Conservation (phyloP, 352 stramenopile species). For the Globisporangium radiosum region DNA sequence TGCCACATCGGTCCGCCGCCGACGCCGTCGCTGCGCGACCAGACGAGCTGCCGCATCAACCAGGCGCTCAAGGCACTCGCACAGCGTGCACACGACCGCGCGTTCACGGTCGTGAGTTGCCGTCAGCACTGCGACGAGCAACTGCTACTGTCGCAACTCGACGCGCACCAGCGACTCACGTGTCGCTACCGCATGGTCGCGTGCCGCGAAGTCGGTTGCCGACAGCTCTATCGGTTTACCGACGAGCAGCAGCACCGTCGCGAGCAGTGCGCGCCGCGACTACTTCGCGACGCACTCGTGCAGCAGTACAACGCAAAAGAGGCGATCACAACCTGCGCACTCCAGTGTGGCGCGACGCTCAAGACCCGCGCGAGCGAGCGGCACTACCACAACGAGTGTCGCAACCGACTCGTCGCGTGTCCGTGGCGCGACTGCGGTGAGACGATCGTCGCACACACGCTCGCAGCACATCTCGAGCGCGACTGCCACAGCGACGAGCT, state of each 20-base stretch:
- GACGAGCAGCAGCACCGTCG: constrained; percentile 25
- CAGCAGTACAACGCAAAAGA: constrained; percentile 28
- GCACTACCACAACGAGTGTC: constrained; percentile 43
- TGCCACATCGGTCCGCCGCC: constrained; percentile 43
- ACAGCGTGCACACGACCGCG: constrained; percentile 41
- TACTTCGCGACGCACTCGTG: constrained; percentile 35
- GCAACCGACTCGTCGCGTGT: constrained; percentile 40
- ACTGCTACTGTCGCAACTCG: constrained; percentile 31
- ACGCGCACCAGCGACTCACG: constrained; percentile 39
- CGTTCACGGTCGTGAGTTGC: constrained; percentile 32
- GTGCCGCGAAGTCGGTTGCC: constrained; percentile 46
- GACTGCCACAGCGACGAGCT: constrained; percentile 36
- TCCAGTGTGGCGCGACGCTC: constrained; percentile 30
- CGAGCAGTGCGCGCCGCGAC: constrained; percentile 29
- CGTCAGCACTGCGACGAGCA: constrained; percentile 33
- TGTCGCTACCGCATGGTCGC: constrained; percentile 48
- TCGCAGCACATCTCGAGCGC: constrained; percentile 25
- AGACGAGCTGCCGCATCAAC: constrained; percentile 63
- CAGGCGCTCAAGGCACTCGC: constrained; percentile 59
- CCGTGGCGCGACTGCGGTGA: constrained; percentile 37
- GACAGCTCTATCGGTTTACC: constrained; percentile 22
- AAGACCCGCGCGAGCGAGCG: constrained; percentile 24
- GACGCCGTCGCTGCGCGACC: constrained; percentile 56
- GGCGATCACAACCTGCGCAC: constrained; percentile 31
- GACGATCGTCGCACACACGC: constrained; percentile 38